These are phyloP conservation scores for Xylariaceae sp. DNA, from an alignment of 2,329 filamentous ascomycete genomes.

Conservation along the genomic window DNA sequence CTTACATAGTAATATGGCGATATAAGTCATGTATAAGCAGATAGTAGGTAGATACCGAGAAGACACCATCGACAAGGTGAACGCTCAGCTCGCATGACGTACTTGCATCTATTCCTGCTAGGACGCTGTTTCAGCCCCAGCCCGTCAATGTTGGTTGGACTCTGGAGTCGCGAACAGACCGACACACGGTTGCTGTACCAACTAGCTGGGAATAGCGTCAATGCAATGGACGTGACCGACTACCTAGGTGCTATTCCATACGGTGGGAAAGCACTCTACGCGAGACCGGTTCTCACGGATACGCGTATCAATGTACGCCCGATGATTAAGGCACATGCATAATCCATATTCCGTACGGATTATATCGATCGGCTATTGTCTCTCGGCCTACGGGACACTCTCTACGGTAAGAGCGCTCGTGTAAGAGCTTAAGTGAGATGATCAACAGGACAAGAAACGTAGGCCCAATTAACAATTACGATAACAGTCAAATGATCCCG, in stretches of 20 bases:
- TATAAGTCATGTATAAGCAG: no score
- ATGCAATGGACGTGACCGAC: background rate
- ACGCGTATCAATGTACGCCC: no score
- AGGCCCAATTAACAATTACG: background rate
- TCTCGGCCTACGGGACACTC: no score
- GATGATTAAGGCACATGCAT: background rate
- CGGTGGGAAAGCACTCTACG: no score
- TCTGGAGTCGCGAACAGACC: background rate
- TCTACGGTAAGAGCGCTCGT: background rate
- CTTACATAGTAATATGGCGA: no score
- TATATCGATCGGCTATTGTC: no score
- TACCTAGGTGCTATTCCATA: no score
- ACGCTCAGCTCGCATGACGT: background rate
- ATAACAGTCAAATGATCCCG: background rate
- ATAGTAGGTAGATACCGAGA: no score
- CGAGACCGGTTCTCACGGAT: no score
- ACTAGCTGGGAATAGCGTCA: background rate
- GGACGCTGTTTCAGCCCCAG: background rate
- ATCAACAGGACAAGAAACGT: background rate
- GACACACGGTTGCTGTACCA: background rate
- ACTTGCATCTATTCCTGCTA: background rate
- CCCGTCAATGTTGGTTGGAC: background rate
- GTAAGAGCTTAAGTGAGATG: background rate
- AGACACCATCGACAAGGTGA: background rate
- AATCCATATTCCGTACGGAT: background rate